Base-by-base conservation (phyloP, 805 yeast species). In the Osmozyma mogii region DNA sequence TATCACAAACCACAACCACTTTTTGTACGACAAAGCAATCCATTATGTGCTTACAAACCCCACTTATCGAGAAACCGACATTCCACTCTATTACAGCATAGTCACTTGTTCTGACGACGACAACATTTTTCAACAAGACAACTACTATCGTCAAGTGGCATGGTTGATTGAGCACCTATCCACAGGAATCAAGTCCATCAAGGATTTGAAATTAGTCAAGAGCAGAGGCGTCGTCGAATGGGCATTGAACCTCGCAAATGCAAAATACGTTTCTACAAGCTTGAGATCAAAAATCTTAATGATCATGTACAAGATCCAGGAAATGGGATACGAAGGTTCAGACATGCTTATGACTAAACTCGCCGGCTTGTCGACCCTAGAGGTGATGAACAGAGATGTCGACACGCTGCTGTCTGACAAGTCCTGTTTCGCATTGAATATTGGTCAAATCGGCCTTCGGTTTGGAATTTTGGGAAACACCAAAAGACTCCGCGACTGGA, bases 1-100 rank as follows among this genome's bases (percentile, higher is more conserved):
- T 2, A 49, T 84, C 34, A 50, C 65, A 5, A 74, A 78, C 37
- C 95, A 96, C 0, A 73, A 77, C 0, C 89, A 84, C 38, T 68
- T 66, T 42, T 50, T 89, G 13, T 83, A 79, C 51, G 95, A 87
- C 38, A 73, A 74, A 40, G 72, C 75, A 0, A 73, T 66, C 43
- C 69, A 78, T 35, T 84, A 76, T 68, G 63, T 87, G 8, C 56
- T 84, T 21, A 56, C 72, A 4, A 70, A 72, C 22, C 78, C 84
- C 3, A 50, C 47, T 10, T 45, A 69, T 27, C 56, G 56, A 36
- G 30, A 46, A 5, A 47, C 42, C 30, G 74, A 67, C 15, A 44
- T 73, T 24, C 79, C 80, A 3, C 43, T 72, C 24, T 67, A 54
- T 45, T 56, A 52, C 20, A 30, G 56, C 3, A 61, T 73, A 6